Percentiles rank a stretch among this genome's conserved stretches.
Evolutionary conservation across 2,329 filamentous ascomycete genomes (phyloP).

Genomic region (Fusarium torulosum): DNA sequence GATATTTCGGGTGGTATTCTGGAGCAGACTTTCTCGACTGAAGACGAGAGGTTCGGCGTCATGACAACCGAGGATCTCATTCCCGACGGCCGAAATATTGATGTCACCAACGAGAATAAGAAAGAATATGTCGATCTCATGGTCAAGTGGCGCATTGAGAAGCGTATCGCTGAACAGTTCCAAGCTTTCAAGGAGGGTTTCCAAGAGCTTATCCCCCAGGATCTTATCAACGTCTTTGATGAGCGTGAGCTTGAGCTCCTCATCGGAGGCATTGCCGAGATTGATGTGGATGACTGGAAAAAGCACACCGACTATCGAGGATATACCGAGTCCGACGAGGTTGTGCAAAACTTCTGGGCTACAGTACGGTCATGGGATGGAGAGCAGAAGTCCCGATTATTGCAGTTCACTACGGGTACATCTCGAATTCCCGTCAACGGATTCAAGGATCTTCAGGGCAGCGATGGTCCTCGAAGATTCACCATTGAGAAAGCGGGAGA

Average conservation of each 20-base stretch:
- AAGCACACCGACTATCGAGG: slow-evolving; percentile 99
- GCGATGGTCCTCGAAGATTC: slow-evolving; percentile 93
- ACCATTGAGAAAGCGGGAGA: slow-evolving; percentile 99
- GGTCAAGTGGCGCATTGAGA: slow-evolving; percentile 99
- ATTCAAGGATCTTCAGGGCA: slow-evolving; percentile 98
- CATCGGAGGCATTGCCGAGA: slow-evolving; percentile 99
- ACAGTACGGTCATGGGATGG: slow-evolving; percentile 97
- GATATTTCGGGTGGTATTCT: slow-evolving; percentile 92
- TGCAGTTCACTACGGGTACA: slow-evolving; percentile 98
- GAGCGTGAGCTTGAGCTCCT: slow-evolving; percentile 96
- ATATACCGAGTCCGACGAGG: slow-evolving; percentile 97
- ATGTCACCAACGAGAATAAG: slow-evolving; percentile 99
- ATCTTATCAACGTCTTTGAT: slow-evolving; percentile 98
- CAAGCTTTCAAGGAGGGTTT: slow-evolving; percentile 97
- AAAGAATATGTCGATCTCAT: slow-evolving; percentile 98
- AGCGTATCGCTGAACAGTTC: slow-evolving; percentile 98
- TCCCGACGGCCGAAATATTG: slow-evolving; percentile 88
- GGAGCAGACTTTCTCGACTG: slow-evolving; percentile 95
- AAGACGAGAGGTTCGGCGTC: slow-evolving; percentile 97
- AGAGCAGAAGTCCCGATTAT: slow-evolving; percentile 94
- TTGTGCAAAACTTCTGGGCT: slow-evolving; percentile 99
- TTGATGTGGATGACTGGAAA: slow-evolving; percentile 99
- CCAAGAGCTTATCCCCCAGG: slow-evolving; percentile 95
- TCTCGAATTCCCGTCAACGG: slow-evolving; percentile 98
- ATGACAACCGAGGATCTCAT: slow-evolving; percentile 95